Percentiles rank a stretch among this genome's conserved stretches.
phyloP scores from a whole-genome alignment of 108 stramenopile species.

The Skeletonema potamos region DNA sequence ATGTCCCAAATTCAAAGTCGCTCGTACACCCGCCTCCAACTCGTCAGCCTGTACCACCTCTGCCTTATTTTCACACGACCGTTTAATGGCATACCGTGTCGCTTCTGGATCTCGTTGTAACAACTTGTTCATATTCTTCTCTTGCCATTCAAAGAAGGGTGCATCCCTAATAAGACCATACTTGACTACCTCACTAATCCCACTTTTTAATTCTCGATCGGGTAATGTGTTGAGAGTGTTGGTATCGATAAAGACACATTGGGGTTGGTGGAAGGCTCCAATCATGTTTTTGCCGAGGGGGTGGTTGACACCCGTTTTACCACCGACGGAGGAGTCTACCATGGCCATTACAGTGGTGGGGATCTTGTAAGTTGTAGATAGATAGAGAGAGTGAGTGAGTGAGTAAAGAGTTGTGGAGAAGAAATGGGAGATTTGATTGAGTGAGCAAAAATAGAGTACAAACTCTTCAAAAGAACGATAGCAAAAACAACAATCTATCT shows the following conservation, averaged over 20 bases:
- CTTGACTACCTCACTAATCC: conserved; percentile 95
- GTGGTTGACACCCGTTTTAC: conserved; percentile 98
- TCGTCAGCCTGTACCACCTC: conserved; percentile 96
- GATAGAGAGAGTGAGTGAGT: background rate
- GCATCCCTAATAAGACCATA: conserved; percentile 93
- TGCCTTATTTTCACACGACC: conserved; percentile 94
- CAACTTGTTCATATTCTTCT: conserved; percentile 80
- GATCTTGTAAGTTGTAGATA: conserved; percentile 24
- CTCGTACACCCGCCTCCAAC: conserved; percentile 91
- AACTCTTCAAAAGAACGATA: too few relatives aligned
- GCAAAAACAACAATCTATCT: too few relatives aligned
- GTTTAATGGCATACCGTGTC: conserved; percentile 79
- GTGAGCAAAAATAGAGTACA: too few relatives aligned
- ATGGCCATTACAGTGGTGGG: conserved; percentile 99
- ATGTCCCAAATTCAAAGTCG: conserved; percentile 97
- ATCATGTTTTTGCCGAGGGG: conserved; percentile 98
- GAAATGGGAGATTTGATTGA: too few relatives aligned
- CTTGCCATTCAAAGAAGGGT: conserved; percentile 93
- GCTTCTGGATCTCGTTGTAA: conserved; percentile 77
- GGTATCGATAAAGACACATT: conserved; percentile 92
- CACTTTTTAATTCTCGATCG: conserved; percentile 92
- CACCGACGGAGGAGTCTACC: conserved; percentile 97
- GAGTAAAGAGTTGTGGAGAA: too few relatives aligned
- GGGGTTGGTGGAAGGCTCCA: conserved; percentile 98
- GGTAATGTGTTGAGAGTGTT: conserved; percentile 85